phyloP scores from a whole-genome alignment of 2,329 filamentous ascomycete genomes.

The Fusarium setosum region DNA sequence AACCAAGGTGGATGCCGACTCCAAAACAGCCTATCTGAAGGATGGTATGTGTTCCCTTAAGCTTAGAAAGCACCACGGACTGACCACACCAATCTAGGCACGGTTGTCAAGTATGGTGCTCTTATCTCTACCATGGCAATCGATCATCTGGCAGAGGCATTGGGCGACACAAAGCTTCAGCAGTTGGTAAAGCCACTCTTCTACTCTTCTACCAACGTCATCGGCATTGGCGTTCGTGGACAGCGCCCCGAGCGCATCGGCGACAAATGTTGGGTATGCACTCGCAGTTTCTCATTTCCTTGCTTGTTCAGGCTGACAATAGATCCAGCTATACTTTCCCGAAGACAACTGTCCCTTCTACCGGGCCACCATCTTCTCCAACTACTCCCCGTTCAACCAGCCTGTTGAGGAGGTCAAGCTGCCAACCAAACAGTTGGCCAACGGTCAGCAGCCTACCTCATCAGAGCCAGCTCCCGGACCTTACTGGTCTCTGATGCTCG shows the following conservation, averaged over 20 bases:
- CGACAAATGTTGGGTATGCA: slow-evolving; percentile 95
- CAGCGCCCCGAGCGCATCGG: slow-evolving; percentile 93
- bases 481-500: slow-evolving; percentile 99
- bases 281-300: neutral
- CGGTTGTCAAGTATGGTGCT: neutral
- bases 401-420: slow-evolving; percentile 85
- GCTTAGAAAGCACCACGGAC: neutral
- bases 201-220: slow-evolving; percentile 97
- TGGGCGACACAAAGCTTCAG: slow-evolving; percentile 88
- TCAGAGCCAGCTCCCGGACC: slow-evolving; percentile 84
- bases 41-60: neutral
- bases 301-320: no score
- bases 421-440: slow-evolving; percentile 84
- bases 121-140: slow-evolving; percentile 97
- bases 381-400: slow-evolving; percentile 99
- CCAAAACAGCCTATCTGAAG: slow-evolving; percentile 76
- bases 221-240: slow-evolving; percentile 94
- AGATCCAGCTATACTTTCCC: slow-evolving; percentile 87
- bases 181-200: slow-evolving; percentile 86
- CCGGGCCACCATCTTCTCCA: slow-evolving; percentile 99
- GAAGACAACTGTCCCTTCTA: slow-evolving; percentile 99
- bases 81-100: neutral
- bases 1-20: slow-evolving; percentile 85
- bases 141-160: slow-evolving; percentile 85
- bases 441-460: slow-evolving; percentile 83